Evolutionary conservation across 345 rosid genomes (phyloP).

Genomic region (Acer campestre): DNA sequence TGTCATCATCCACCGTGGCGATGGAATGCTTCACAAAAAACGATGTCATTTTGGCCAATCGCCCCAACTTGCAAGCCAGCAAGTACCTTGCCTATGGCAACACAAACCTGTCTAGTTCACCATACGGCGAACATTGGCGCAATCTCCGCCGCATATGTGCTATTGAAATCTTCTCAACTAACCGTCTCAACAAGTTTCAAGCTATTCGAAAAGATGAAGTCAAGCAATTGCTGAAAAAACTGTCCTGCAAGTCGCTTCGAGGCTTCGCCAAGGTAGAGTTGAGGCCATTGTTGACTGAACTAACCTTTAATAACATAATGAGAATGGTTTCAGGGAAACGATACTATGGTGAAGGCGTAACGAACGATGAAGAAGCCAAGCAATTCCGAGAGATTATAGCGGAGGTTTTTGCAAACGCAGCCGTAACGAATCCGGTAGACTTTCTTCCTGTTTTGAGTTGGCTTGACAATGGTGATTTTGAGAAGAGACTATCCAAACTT

Average conservation of each 20-base stretch:
- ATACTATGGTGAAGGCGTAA: constrained; percentile 46
- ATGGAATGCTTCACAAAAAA: constrained; percentile 61
- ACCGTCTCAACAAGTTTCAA: constrained; percentile 39
- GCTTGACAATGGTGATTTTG: constrained; percentile 28
- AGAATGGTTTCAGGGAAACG: constrained; percentile 59
- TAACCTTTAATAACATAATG: constrained; percentile 36
- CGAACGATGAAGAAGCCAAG: constrained; percentile 38
- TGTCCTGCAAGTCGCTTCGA: constrained; percentile 25
- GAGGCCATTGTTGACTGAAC: constrained; percentile 38
- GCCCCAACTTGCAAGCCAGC: constrained; percentile 27
- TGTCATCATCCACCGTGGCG: constrained; percentile 34
- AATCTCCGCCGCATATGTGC: constrained; percentile 59
- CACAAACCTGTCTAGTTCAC: constrained; percentile 29
- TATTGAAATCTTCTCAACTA: constrained; percentile 51
- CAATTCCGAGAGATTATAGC: constrained; percentile 31
- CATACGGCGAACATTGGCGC: constrained; percentile 72
- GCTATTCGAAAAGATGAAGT: constrained; percentile 47
- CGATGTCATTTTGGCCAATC: constrained; percentile 48
- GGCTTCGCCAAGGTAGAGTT: constrained; percentile 45
- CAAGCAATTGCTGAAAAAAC: constrained; percentile 33
- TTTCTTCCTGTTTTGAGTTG: constrained; percentile 39
- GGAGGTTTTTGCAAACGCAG: constrained; percentile 22
- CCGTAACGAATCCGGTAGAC: constrained; percentile 34
- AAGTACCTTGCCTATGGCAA: constrained; percentile 46
- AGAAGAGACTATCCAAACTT: constrained; percentile 36